These are phyloP conservation scores for Acacia acuminata DNA, from an alignment of 306 rosid species.

Conservation along the genomic window DNA sequence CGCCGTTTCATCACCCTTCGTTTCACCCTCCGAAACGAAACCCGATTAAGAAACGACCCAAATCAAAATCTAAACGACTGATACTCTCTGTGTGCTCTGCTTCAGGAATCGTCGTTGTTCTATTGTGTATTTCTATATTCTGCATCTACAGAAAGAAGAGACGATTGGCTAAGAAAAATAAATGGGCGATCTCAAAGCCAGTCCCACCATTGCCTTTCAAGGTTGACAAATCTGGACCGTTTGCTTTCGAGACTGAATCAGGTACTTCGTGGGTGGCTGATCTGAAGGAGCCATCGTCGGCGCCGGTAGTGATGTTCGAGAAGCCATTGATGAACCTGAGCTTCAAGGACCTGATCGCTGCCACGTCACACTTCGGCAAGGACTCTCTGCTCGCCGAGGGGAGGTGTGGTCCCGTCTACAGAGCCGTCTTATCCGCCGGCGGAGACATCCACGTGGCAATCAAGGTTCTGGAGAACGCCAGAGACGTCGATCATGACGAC, in stretches of 20 bases:
- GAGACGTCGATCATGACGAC: constrained; percentile 53
- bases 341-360: constrained; percentile 83
- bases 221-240: constrained; percentile 86
- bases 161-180: constrained; percentile 41
- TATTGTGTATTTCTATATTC: constrained; percentile 25
- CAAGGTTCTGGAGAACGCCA: constrained; percentile 74
- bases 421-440: constrained; percentile 58
- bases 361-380: constrained; percentile 91
- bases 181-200: constrained; percentile 84
- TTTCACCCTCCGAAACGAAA: not conserved
- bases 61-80: constrained; percentile 37
- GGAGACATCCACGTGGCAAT: constrained; percentile 86
- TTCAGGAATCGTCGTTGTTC: constrained; percentile 30
- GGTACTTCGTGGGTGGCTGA: constrained; percentile 88
- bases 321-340: constrained; percentile 82
- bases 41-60: not conserved
- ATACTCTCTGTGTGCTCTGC: constrained; percentile 41
- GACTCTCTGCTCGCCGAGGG: constrained; percentile 85
- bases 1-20: not conserved
- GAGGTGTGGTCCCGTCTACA: constrained; percentile 82
- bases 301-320: constrained; percentile 89
- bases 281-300: constrained; percentile 76
- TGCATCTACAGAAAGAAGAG: constrained; percentile 37
- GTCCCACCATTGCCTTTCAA: constrained; percentile 44
- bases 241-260: constrained; percentile 78